Conservation (phyloP, 441 rosid genomes). For the Euphorbia schlechtendalii region DNA sequence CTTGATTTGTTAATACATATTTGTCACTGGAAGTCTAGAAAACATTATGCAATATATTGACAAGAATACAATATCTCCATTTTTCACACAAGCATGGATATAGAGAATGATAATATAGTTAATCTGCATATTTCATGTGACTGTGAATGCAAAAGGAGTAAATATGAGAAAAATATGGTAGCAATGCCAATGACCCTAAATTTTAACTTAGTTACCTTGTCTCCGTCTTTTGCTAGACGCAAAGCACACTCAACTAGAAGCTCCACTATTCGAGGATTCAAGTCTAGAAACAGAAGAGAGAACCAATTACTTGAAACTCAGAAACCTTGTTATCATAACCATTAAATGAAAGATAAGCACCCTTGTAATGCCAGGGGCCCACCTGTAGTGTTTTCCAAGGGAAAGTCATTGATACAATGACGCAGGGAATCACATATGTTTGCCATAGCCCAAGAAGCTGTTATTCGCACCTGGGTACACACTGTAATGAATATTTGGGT, state of each 20-base stretch:
- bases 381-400: constrained; percentile 35
- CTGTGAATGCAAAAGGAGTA: neutral
- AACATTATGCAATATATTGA: constrained; percentile 1
- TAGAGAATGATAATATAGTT: neutral
- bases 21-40: neutral
- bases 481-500: constrained; percentile 11
- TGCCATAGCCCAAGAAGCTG: constrained; percentile 96
- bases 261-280: constrained; percentile 31
- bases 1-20: neutral
- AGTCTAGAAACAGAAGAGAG: constrained; percentile 21
- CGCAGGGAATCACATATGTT: constrained; percentile 76
- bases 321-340: constrained; percentile 10
- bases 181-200: neutral
- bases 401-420: constrained; percentile 40
- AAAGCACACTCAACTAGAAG: constrained; percentile 65
- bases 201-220: constrained; percentile 57
- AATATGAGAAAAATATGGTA: neutral
- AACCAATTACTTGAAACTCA: constrained; percentile 13
- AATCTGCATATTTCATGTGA: no score
- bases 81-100: neutral
- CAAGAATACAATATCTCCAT: neutral
- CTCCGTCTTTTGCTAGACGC: constrained; percentile 74
- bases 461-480: constrained; percentile 65
- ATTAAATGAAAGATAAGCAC: constrained; percentile 13
- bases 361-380: constrained; percentile 15